Evolutionary conservation across 2,329 filamentous ascomycete species (phyloP), one percentile per base, ranked within the genome.

Genomic region (Aspergillus sp.): DNA sequence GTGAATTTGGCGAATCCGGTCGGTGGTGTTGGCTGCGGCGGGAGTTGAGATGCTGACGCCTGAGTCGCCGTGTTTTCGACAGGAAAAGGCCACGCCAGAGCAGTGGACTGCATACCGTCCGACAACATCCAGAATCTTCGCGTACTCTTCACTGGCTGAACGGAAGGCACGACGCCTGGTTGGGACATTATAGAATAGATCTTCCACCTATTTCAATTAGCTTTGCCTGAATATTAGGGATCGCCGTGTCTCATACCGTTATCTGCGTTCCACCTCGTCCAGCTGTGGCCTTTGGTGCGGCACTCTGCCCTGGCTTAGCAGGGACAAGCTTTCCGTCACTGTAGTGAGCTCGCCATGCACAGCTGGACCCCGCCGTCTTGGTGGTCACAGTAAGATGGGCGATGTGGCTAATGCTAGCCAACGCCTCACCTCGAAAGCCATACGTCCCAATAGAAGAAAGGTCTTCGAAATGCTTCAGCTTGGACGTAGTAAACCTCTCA

Each of bases 381-480:
- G 95, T 99, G 1, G 93, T 97, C 41, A 99, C 90, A 3, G 87
- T 90, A 19, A 99, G 80, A 75, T 99, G 95, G 32, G 95, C 93
- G 63, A 99, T 96, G 69, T 99, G 94, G 67, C 93, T 97, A 70
- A 99, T 99, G 73, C 94, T 97, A 13, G 94, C 94, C 50, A 99
- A 76, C 3, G 94, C 94, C 73, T 99, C 94, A 50, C 94, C 94
- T 49, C 94, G 88, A 67, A 99, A 99, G n/a, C 94, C 94, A 70
- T 99, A 99, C 1, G 94, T 97, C 47, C 86, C 87, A 59, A 99
- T 97, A 4, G 86, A 89, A 38, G 84, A 84, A 45, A 99, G 78
- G 69, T 99, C 94, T 69, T 97, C 93, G 61, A 99, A 99, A 4
- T 84, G 83, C 62, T 94, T 91, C 53, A 99, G 80, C 69, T 99